A percentile compares a stretch with the other conserved stretches of the same genome.
These are phyloP conservation scores for Lasiodiplodia sp. DNA, from an alignment of 2,329 filamentous ascomycete species.

Conservation along the genomic window DNA sequence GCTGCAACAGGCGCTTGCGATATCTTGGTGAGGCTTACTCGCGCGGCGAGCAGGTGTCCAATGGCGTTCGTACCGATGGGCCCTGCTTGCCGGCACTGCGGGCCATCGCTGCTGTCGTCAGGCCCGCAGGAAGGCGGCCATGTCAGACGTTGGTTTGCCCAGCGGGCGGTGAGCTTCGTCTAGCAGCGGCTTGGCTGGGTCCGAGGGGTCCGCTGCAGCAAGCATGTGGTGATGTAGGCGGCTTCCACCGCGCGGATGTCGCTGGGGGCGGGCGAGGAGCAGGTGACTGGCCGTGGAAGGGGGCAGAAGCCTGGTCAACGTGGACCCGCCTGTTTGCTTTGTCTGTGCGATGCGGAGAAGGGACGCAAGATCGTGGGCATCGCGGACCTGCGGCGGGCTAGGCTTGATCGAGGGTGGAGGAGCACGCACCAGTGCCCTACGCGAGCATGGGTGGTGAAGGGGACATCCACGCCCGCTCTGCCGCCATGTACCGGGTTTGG, in stretches of 20 bases:
- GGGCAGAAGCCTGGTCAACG: neutral
- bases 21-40: slow-evolving; percentile 21
- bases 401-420: slow-evolving; percentile 9
- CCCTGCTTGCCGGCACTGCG: slow-evolving; percentile 2
- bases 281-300: slow-evolving; percentile 2
- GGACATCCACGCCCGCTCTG: slow-evolving; percentile 17
- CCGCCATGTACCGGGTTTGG: slow-evolving; percentile 21
- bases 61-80: slow-evolving; percentile 17
- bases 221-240: slow-evolving; percentile 11
- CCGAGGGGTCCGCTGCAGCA: neutral
- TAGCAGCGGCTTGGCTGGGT: neutral
- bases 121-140: slow-evolving; percentile 18
- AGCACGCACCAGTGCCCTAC: slow-evolving; percentile 26
- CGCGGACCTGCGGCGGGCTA: slow-evolving; percentile 27
- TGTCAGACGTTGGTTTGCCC: slow-evolving; percentile 8
- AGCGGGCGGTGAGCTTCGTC: neutral
- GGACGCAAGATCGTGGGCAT: slow-evolving; percentile 15
- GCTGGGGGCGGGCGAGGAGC: neutral
- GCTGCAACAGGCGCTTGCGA: slow-evolving; percentile 8
- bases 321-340: neutral
- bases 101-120: slow-evolving; percentile 15
- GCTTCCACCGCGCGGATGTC: neutral
- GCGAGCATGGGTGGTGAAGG: slow-evolving; percentile 10
- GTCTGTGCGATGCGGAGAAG: slow-evolving; percentile 22
- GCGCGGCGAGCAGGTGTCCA: slow-evolving; percentile 12